These are phyloP conservation scores for Cryptococcus deneoformans DNA, from an alignment of 1,284 basidiomycete species.

Conservation along the genomic window DNA sequence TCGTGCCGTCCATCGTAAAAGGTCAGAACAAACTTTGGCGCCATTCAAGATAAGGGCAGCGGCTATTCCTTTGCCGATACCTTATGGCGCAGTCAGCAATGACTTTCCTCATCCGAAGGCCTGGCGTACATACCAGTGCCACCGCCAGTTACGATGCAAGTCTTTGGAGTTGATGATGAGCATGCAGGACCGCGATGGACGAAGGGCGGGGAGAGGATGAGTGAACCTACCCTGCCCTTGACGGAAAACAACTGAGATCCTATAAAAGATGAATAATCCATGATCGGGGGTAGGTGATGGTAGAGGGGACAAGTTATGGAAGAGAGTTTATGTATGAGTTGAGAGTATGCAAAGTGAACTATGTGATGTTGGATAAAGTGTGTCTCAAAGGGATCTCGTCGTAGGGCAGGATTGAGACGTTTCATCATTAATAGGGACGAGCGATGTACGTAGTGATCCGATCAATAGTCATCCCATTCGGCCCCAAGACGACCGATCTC, in stretches of 20 bases:
- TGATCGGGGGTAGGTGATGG: background rate
- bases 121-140: constrained; percentile 27
- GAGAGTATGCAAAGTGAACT: too few species aligned
- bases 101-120: background rate
- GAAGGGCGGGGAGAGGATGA: background rate
- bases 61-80: constrained; percentile 48
- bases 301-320: too few species aligned
- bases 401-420: too few species aligned
- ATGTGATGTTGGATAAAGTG: too few species aligned
- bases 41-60: constrained; percentile 45
- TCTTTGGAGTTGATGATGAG: constrained; percentile 7
- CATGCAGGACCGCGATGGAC: background rate
- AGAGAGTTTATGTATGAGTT: too few species aligned
- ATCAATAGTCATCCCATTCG: too few species aligned
- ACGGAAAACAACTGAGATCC: constrained; percentile 24
- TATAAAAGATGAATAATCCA: constrained; percentile 6
- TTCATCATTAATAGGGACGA: too few species aligned
- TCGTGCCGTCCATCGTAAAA: background rate
- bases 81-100: constrained; percentile 5
- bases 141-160: constrained; percentile 28
- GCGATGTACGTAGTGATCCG: too few species aligned
- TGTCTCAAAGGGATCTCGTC: too few species aligned
- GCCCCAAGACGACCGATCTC: too few species aligned
- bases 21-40: constrained; percentile 34
- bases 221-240: constrained; percentile 26